These are phyloP conservation scores for Annulohypoxylon stygium DNA, from an alignment of 495 filamentous ascomycete species.

Conservation along the genomic window DNA sequence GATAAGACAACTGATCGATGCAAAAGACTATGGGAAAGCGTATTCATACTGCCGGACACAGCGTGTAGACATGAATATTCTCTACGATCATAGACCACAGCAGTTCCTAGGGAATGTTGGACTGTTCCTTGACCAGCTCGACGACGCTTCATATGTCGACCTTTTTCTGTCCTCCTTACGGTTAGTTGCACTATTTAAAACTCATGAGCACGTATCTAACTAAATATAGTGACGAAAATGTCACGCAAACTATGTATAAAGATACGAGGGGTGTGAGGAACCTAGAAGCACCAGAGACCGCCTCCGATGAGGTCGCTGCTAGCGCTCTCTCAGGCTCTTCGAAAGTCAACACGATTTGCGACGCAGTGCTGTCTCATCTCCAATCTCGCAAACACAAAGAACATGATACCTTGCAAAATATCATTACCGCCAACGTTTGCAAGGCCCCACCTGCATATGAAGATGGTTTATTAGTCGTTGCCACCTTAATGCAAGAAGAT, in stretches of 20 bases:
- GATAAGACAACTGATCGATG: constrained; percentile 81
- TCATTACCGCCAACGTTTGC: constrained; percentile 94
- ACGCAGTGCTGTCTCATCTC: constrained; percentile 81
- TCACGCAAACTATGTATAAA: constrained; percentile 92
- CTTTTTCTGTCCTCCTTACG: constrained; percentile 90
- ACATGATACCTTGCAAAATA: constrained; percentile 76
- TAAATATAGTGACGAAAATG: constrained; percentile 83
- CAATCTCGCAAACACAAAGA: constrained; percentile 73
- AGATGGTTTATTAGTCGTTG: constrained; percentile 82
- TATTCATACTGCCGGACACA: constrained; percentile 91
- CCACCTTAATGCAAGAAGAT: constrained; percentile 75
- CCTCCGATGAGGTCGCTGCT: constrained; percentile 7
- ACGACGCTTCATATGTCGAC: constrained; percentile 87
- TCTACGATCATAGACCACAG: constrained; percentile 90
- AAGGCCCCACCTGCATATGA: constrained; percentile 91
- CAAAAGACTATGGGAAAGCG: constrained; percentile 82
- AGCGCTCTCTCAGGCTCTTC: constrained; percentile 51
- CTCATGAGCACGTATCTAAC: constrained; percentile 11
- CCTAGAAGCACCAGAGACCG: constrained; percentile 39
- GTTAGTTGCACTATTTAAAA: constrained; percentile 61
- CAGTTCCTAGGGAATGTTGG: constrained; percentile 83
- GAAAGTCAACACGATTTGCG: constrained; percentile 90
- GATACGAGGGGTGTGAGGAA: constrained; percentile 71
- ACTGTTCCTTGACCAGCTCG: constrained; percentile 87
- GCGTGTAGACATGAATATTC: constrained; percentile 96